phyloP scores from a whole-genome alignment of 108 stramenopile genomes.

The Mediolabrus comicus region DNA sequence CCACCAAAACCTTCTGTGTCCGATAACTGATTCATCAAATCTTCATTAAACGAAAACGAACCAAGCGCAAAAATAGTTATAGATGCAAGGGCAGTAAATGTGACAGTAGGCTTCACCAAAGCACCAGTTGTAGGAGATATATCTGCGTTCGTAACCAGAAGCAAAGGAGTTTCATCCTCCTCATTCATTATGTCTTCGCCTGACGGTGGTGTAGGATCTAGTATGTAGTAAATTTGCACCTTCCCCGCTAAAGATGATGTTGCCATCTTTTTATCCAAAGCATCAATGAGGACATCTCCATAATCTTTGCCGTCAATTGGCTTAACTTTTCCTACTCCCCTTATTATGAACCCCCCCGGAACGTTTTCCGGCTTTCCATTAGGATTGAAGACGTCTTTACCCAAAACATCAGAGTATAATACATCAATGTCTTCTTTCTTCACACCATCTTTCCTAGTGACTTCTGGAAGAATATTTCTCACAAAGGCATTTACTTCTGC shows the following conservation, averaged over 20 bases:
- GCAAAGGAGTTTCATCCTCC: conserved; percentile 42
- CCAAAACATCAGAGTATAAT: conserved; percentile 47
- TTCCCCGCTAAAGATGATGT: conserved; percentile 41
- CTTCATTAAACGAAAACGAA: conserved; percentile 52
- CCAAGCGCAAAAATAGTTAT: conserved; percentile 56
- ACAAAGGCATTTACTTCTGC: conserved; percentile 58
- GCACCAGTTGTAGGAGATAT: conserved; percentile 40
- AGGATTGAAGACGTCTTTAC: conserved; percentile 56
- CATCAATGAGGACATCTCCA: conserved; percentile 52
- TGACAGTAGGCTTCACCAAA: conserved; percentile 47
- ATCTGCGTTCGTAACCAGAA: conserved; percentile 55
- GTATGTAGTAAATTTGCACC: conserved; percentile 61
- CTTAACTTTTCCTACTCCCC: conserved; percentile 43
- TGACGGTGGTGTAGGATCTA: conserved; percentile 61
- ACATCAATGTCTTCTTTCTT: conserved; percentile 51
- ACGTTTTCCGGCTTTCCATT: conserved; percentile 62
- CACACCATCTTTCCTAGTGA: conserved; percentile 46
- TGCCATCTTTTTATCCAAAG: conserved; percentile 32
- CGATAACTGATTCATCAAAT: conserved; percentile 40
- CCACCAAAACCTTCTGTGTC: conserved; percentile 12
- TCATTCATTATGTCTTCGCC: conserved; percentile 66
- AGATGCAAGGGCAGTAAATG: conserved; percentile 43
- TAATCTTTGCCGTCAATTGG: conserved; percentile 23
- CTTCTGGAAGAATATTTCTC: conserved; percentile 52
- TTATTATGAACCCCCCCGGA: conserved; percentile 69